phyloP scores from a whole-genome alignment of 495 filamentous ascomycete genomes.

The Xylaria bambusicola region DNA sequence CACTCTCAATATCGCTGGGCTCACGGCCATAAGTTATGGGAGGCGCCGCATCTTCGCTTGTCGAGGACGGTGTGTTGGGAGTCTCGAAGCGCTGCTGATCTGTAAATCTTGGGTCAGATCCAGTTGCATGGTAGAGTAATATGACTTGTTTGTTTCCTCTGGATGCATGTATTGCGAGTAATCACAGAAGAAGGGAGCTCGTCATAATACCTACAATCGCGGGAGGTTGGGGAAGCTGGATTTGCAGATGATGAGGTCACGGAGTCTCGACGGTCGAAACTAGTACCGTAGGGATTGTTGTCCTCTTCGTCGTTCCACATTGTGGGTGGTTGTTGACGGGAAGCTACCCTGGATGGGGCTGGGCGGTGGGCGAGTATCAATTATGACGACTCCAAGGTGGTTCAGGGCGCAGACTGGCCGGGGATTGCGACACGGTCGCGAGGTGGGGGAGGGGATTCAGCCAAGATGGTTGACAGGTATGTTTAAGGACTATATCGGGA shows the following conservation, averaged over 20 bases:
- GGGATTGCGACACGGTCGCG: slow-evolving; percentile 4
- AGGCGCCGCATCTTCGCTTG: slow-evolving; percentile 43
- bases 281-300: slow-evolving; percentile 87
- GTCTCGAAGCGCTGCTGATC: slow-evolving; percentile 43
- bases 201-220: slow-evolving; percentile 46
- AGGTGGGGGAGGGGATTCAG: slow-evolving; percentile 27
- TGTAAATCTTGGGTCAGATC: slow-evolving; percentile 49
- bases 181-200: slow-evolving; percentile 3
- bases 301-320: slow-evolving; percentile 90
- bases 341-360: neutral
- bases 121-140: slow-evolving; percentile 38
- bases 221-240: slow-evolving; percentile 61
- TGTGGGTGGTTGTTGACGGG: slow-evolving; percentile 23
- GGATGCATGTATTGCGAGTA: slow-evolving; percentile 28
- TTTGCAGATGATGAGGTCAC: slow-evolving; percentile 70
- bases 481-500: neutral
- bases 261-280: slow-evolving; percentile 81
- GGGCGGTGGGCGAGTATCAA: neutral
- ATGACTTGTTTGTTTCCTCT: slow-evolving; percentile 38
- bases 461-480: neutral
- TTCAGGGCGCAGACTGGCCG: slow-evolving; percentile 1
- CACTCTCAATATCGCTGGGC: slow-evolving; percentile 37
- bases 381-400: neutral
- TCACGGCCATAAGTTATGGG: slow-evolving; percentile 30
- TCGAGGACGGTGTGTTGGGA: slow-evolving; percentile 46